Base-by-base conservation (phyloP, 2,329 filamentous ascomycete species). In the Aspergillus vadensis region DNA sequence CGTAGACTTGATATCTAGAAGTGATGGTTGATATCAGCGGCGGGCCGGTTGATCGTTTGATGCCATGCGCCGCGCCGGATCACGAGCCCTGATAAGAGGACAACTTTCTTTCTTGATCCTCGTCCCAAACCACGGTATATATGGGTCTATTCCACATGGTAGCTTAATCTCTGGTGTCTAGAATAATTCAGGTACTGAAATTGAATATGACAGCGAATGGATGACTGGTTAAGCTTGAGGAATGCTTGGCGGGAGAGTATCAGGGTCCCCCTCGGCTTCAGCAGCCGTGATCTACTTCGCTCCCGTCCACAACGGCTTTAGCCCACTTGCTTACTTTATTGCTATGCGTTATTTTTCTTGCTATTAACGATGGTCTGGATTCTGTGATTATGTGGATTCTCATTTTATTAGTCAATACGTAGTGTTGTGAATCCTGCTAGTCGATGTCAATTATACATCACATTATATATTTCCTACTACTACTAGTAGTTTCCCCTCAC, bases 201-300 rank as follows among this genome's bases (percentile, higher is more conserved):
- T 30, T 41, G 44, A 44, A 30, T 14, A 54, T 39, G 25, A 55
- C 21, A 58, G 48, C 55, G 23, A 43, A 17, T 19, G 51, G 17
- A 44, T 43, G 19, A 27, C 43, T 17, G 39, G 39, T 25, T 32
- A 47, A 38, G 41, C 10, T n/a, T 50, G 15, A 44, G 50, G 27
- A 55, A 58, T 62, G 54, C 50, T 56, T 52, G 58, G 56, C 59
- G 49, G 27, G 23, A 27, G 14, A 27, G 14, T 49, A 27, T 27
- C 47, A 49, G 47, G 32, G 23, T 27, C 25, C 47, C 30, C 47
- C 19, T 23, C 41, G 41, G 21, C 19, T 14, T 44, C 32, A 36
- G 41, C 41, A 44, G 15, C 19, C 41, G 21, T 19, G 41, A 44
- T 44, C 41, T 44, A 44, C 41, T 44, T 21, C 41, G 23, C 41